These are phyloP conservation scores for Russula olivacea DNA, from an alignment of 768 basidiomycete species.

Conservation along the genomic window DNA sequence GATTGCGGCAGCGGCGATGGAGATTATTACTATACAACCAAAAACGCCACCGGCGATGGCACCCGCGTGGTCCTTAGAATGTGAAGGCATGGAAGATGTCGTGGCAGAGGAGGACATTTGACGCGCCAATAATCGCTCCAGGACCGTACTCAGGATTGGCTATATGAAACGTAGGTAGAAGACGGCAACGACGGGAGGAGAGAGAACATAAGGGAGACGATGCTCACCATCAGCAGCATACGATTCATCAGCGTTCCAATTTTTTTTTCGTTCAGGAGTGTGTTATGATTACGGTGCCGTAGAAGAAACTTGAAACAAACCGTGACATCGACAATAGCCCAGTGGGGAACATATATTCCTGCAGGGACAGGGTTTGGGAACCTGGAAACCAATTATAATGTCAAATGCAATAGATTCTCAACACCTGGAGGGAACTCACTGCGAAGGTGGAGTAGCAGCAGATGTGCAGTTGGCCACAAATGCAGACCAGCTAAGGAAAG, in stretches of 20 bases:
- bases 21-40: background rate
- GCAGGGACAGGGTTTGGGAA: slow-evolving; percentile 11
- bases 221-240: background rate
- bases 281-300: background rate
- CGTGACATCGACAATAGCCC: slow-evolving; percentile 2
- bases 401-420: background rate
- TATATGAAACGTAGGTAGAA: background rate
- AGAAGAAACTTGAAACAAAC: background rate
- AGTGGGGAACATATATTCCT: slow-evolving; percentile 1
- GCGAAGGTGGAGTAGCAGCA: background rate
- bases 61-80: no score
- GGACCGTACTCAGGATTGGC: background rate
- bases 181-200: background rate
- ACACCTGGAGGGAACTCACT: background rate
- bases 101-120: background rate
- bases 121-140: background rate
- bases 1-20: background rate
- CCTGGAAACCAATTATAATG: background rate
- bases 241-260: background rate
- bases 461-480: background rate
- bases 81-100: no score
- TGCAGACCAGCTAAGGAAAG: background rate
- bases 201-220: no score
- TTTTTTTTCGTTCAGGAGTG: background rate
- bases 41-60: no score